Base-by-base conservation (phyloP, 176 grass and related monocot genomes). In the Neostapfia colusana region DNA sequence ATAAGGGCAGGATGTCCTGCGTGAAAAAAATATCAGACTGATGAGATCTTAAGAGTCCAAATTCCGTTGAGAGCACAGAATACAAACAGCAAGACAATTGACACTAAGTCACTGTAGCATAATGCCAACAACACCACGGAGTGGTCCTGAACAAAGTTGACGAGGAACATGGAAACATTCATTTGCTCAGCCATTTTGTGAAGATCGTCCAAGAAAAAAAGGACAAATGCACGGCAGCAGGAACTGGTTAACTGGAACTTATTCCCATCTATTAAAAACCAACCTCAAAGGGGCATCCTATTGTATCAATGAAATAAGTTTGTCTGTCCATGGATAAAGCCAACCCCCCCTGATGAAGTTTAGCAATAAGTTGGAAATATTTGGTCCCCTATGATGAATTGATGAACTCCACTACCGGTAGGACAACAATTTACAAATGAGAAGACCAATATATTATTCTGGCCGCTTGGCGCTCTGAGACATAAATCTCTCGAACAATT, bases 1-100 rank as follows among this genome's bases (percentile, higher is more conserved):
- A 95, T 99, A 75, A 99, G 70, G 23, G 95, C 89, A 85, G 95
- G 95, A 85, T 99, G 95, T 46, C 95, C 95, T 99, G 63, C 8
- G 31, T 31, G 31, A 81, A 82, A 5, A 37, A 46, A 75, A 74
- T n/a, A 42, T 4, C 0, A 72, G 76, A 58, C 5, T 12, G 61
- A 2, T 8, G 16, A 58, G 4, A 75, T 53, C 35, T 78, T 27
- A 54, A n/a, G 36, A 18, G n/a, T 56, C 48, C 1, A 63, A 20
- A 69, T 6, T 53, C 17, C 28, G 16, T 63, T 0, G 21, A 73
- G 25, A 3, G 5, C 2, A 83, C 26, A 17, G 28, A 23, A 60
- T 3, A 8, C 4, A 14, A 61, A 73, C 16, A 3, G 3, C 2
- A 76, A 7, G 28, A 40, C 11, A 51, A 5, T 36, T 18, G 28